Evolutionary conservation across 768 basidiomycete genomes (phyloP).

Genomic region (Tulasnella sp.): DNA sequence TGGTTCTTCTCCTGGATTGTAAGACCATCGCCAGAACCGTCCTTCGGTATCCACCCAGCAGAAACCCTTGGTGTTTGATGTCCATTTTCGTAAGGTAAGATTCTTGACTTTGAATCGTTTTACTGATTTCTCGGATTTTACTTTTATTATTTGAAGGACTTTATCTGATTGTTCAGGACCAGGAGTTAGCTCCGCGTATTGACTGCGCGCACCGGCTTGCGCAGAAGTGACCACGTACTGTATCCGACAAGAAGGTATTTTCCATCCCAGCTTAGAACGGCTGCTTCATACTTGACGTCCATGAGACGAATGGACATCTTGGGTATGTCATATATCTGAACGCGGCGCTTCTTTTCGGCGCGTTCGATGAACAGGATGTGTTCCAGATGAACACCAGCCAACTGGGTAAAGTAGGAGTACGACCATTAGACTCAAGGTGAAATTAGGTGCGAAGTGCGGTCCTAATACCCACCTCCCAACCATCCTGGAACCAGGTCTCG

Average conservation of each 20-base stretch:
- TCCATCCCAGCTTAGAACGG: background rate
- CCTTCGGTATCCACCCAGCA: conserved; percentile 5
- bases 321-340: conserved; percentile 1
- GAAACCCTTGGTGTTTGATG: conserved; percentile 5
- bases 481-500: background rate
- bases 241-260: background rate
- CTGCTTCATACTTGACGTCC: conserved; percentile 4
- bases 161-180: background rate
- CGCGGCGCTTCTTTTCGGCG: background rate
- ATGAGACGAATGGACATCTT: background rate
- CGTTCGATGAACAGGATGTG: background rate
- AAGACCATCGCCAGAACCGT: conserved; percentile 5
- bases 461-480: background rate
- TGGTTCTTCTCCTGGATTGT: background rate
- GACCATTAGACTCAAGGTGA: background rate
- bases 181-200: background rate
- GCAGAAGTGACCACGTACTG: background rate
- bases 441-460: no score
- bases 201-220: no score
- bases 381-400: background rate
- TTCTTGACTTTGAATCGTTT: conserved; percentile 1
- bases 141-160: background rate
- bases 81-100: background rate
- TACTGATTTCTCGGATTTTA: background rate
- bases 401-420: background rate